Conservation (phyloP, 768 basidiomycete species). For the Tulasnella calospora region DNA sequence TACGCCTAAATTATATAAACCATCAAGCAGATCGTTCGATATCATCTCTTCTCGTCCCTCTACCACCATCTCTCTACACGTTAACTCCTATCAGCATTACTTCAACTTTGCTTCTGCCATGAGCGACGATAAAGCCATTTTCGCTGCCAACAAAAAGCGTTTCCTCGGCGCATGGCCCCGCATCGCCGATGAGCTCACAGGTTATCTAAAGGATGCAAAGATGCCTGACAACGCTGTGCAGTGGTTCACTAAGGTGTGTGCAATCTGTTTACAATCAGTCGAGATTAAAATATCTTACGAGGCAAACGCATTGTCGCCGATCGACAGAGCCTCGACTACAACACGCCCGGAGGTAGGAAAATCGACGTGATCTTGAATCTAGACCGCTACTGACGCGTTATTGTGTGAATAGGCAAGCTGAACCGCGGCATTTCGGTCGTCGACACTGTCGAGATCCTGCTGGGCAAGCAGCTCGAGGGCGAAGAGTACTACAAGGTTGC, state of each 20-base stretch:
- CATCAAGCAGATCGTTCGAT: constrained; percentile 14
- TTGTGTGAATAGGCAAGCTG: constrained; percentile 62
- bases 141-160: constrained; percentile 35
- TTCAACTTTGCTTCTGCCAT: neutral
- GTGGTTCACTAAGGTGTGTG: constrained; percentile 75
- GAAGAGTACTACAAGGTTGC: constrained; percentile 87
- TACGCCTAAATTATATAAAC: constrained; percentile 12
- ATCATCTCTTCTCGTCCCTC: neutral
- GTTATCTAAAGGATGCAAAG: constrained; percentile 57
- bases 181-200: constrained; percentile 74
- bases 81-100: neutral
- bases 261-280: neutral
- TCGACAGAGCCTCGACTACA: constrained; percentile 76
- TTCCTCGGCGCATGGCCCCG: constrained; percentile 70
- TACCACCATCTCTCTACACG: neutral
- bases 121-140: constrained; percentile 17
- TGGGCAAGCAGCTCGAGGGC: constrained; percentile 61
- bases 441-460: constrained; percentile 85
- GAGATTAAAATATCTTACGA: neutral
- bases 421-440: constrained; percentile 96
- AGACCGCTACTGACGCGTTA: neutral
- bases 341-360: constrained; percentile 66
- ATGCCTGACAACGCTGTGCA: constrained; percentile 81
- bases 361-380: neutral
- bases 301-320: neutral